Evolutionary conservation across 768 basidiomycete genomes (phyloP).

Genomic region (Tricholoma matsutake): DNA sequence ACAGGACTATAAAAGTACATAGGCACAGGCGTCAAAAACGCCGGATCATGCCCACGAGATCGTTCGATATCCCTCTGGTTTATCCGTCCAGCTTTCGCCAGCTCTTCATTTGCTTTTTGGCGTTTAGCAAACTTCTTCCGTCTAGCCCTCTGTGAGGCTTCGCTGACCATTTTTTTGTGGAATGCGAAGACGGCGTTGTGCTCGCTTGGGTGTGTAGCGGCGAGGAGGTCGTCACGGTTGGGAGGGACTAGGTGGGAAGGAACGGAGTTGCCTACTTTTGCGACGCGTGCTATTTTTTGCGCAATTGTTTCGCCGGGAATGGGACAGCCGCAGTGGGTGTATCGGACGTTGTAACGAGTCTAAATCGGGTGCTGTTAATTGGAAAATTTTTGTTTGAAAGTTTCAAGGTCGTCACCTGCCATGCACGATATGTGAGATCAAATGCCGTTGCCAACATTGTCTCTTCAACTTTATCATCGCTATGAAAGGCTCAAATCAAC

Average conservation of each 20-base stretch:
- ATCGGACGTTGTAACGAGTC: constrained; percentile 43
- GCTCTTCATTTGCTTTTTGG: constrained; percentile 14
- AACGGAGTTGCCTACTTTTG: constrained; percentile 11
- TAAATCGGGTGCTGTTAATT: constrained; percentile 10
- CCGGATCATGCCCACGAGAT: constrained; percentile 20
- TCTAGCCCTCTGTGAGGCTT: not conserved
- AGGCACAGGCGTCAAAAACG: constrained; percentile 42
- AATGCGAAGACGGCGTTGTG: constrained; percentile 1
- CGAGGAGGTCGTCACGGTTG: constrained; percentile 31
- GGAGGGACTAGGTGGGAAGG: constrained; percentile 31
- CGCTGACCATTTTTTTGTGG: not conserved
- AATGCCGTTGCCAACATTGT: constrained; percentile 22
- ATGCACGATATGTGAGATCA: constrained; percentile 24
- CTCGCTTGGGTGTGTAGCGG: constrained; percentile 50
- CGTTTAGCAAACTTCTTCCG: not conserved
- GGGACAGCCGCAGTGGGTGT: constrained; percentile 55
- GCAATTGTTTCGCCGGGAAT: constrained; percentile 40
- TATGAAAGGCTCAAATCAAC: constrained; percentile 15
- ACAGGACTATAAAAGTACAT: constrained; percentile 7
- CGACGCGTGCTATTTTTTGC: constrained; percentile 34
- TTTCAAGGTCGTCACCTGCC: constrained; percentile 15
- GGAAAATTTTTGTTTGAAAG: not conserved
- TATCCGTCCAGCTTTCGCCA: constrained; percentile 20
- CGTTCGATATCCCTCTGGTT: constrained; percentile 10
- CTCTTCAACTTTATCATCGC: constrained; percentile 31